A percentile compares a stretch with the other conserved stretches of the same genome.
These are phyloP conservation scores for Phellopilus nigrolimitatus DNA, from an alignment of 1,284 basidiomycete genomes.

Conservation along the genomic window DNA sequence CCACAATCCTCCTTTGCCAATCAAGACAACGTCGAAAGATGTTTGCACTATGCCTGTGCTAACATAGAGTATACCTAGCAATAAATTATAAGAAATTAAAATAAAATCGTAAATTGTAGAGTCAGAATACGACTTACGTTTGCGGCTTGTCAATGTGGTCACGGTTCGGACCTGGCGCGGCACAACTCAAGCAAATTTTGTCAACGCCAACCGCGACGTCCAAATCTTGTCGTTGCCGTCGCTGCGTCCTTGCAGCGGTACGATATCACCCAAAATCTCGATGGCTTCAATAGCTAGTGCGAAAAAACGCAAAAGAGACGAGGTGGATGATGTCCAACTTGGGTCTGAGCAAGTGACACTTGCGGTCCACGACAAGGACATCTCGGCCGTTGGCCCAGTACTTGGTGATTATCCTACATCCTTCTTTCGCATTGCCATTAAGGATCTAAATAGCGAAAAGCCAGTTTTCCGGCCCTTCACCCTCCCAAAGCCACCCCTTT, in stretches of 20 bases:
- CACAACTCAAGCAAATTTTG: not conserved
- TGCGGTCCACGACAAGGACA: conserved; percentile 40
- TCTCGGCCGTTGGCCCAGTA: conserved; percentile 57
- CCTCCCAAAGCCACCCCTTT: conserved; percentile 62
- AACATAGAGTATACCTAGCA: not conserved
- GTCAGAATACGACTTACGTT: no score
- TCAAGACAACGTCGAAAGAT: not conserved
- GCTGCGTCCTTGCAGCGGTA: not conserved
- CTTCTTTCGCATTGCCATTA: conserved; percentile 8
- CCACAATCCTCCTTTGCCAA: not conserved
- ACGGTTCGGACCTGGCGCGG: not conserved
- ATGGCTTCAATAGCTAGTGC: conserved; percentile 21
- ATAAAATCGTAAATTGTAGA: no score
- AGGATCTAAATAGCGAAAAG: no score
- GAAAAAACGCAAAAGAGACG: conserved; percentile 62
- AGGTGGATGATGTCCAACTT: conserved; percentile 28
- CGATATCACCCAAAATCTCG: not conserved
- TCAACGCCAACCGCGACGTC: no score
- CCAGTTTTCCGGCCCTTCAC: conserved; percentile 68
- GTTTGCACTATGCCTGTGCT: not conserved
- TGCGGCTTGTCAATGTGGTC: no score
- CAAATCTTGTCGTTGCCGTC: no score
- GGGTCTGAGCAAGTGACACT: conserved; percentile 39
- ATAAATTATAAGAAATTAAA: no score
- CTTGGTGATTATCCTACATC: conserved; percentile 51